Percentiles rank a stretch among this genome's conserved stretches.
Conservation (phyloP, 2,329 filamentous ascomycete species). For the Aspergillus fructus region DNA sequence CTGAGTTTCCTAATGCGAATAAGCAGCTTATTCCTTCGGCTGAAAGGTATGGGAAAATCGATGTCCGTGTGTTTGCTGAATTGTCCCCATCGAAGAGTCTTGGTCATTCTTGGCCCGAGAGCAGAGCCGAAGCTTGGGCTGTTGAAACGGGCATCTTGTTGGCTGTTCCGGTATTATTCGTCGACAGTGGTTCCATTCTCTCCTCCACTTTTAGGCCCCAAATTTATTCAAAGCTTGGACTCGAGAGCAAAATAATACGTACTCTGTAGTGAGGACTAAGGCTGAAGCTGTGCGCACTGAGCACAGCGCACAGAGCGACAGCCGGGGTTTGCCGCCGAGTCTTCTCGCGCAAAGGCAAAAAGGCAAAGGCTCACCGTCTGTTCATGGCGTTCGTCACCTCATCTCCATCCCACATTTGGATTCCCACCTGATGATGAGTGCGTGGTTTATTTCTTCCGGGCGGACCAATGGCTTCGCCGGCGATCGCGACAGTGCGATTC, state of each 20-base stretch:
- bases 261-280: background rate
- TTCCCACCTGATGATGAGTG: background rate
- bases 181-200: background rate
- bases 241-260: background rate
- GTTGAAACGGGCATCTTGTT: slow-evolving; percentile 2
- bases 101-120: background rate
- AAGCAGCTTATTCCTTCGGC: background rate
- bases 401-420: background rate
- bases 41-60: no score
- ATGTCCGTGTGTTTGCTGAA: slow-evolving; percentile 3
- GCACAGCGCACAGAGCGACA: background rate
- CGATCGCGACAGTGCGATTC: background rate
- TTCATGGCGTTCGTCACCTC: background rate
- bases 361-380: slow-evolving; percentile 2
- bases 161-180: slow-evolving; percentile 3
- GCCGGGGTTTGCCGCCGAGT: no score
- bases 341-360: background rate
- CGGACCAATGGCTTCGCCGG: background rate
- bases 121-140: slow-evolving; percentile 6
- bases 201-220: slow-evolving; percentile 5
- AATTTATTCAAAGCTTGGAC: background rate
- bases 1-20: background rate
- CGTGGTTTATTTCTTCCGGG: slow-evolving; percentile 2
- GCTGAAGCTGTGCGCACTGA: background rate
- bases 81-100: background rate